Evolutionary conservation across 164 flowering plant species (phyloP), one percentile per base, ranked within the genome.

Genomic region (Magnolia officinalis): DNA sequence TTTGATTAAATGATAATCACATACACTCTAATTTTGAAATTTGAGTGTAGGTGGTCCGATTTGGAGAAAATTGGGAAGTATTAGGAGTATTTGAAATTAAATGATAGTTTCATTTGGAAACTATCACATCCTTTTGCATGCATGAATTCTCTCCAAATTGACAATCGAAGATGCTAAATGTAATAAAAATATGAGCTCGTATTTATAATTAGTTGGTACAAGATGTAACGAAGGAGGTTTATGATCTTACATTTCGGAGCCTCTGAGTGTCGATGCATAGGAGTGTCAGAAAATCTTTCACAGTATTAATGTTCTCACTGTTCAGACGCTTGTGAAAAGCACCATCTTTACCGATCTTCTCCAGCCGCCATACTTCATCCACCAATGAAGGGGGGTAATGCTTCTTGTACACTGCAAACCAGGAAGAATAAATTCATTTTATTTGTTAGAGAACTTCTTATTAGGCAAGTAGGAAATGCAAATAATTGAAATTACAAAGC

Each of bases 341-440:
- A 37, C 94, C 97, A 78, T 90, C 97, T 82, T 92, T 92, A 49
- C 94, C 94, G 79, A 92, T 89, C 86, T 90, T 92, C 80, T 90
- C 97, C 76, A 92, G 81, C 80, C 94, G 89, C 97, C 97, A 92
- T 26, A 92, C 97, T 18, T 92, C 97, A 84, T 92, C 94, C 75
- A 26, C 73, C 65, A 92, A 78, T 50, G 89, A 86, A 70, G 94
- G 97, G 50, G 97, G 97, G 75, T 92, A 86, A 72, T 92, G 94
- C 79, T 92, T 92, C 82, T 90, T 89, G 83, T 90, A 92, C 80
- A 90, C 97, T 92, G 86, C 75, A 74, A 80, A 75, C 66, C 19
- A 74, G 74, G 50, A 66, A 20, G n/a, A 18, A 10, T 50, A 72
- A 52, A 24, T 67, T 55, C 61, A 11, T 55, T 55, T 11, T 11